Evolutionary conservation across 768 basidiomycete genomes (phyloP).

Genomic region (Naganishia antarctica): DNA sequence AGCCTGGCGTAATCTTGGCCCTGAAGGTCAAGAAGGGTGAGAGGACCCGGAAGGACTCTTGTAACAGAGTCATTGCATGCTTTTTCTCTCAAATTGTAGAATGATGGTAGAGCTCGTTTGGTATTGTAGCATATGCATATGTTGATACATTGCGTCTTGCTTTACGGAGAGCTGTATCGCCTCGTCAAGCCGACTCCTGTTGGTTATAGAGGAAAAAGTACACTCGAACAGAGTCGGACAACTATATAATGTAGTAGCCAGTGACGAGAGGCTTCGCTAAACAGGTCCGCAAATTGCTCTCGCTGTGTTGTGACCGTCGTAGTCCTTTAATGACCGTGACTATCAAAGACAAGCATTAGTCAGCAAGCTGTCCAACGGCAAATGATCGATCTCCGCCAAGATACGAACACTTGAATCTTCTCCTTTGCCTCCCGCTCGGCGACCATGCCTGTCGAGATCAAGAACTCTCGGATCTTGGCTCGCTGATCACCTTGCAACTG

Average conservation of each 20-base stretch:
- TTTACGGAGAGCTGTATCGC: background rate
- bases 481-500: conserved; percentile 99
- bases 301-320: no score
- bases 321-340: conserved; percentile 27
- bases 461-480: conserved; percentile 79
- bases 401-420: conserved; percentile 42
- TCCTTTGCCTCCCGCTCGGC: conserved; percentile 50
- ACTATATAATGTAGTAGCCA: conserved; percentile 6
- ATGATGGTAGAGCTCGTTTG: no score
- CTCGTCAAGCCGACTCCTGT: conserved; percentile 1
- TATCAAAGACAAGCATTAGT: background rate
- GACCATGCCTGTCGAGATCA: conserved; percentile 57
- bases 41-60: no score
- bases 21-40: no score
- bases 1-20: no score
- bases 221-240: background rate
- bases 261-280: background rate
- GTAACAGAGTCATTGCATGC: no score
- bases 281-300: no score
- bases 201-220: background rate
- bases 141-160: background rate
- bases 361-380: background rate
- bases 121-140: background rate
- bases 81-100: no score
- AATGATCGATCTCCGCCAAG: no score